These are phyloP conservation scores for Drosera spatulata DNA, from an alignment of 179 eudicot genomes.

Conservation along the genomic window DNA sequence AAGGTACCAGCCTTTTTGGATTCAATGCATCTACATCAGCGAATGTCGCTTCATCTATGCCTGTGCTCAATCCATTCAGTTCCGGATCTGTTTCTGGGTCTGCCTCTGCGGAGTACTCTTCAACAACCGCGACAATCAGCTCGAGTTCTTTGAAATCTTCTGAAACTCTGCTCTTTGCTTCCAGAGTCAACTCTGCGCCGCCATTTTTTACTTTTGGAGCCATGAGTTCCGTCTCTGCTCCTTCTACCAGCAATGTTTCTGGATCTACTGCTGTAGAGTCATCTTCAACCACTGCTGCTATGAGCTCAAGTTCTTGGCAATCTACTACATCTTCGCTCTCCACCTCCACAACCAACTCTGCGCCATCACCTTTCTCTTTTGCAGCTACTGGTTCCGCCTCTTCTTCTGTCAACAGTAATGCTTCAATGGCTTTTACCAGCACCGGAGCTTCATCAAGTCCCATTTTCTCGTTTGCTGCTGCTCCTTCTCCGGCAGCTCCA, in stretches of 20 bases:
- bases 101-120: conserved; percentile 17
- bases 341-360: conserved; percentile 12
- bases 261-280: conserved; percentile 11
- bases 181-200: conserved; percentile 12
- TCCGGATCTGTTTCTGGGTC: conserved; percentile 17
- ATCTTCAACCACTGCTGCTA: conserved; percentile 4
- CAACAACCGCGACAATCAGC: conserved; percentile 17
- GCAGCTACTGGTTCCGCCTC: conserved; percentile 24
- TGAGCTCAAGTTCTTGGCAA: conserved; percentile 23
- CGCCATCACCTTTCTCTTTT: conserved; percentile 30
- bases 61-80: conserved; percentile 16
- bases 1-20: conserved; percentile 26
- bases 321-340: conserved; percentile 17
- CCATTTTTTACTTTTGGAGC: conserved; percentile 35
- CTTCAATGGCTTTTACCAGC: conserved; percentile 9
- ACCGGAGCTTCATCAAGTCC: conserved; percentile 8
- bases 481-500: conserved; percentile 8
- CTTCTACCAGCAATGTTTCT: not conserved
- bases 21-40: conserved; percentile 21
- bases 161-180: conserved; percentile 16
- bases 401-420: conserved; percentile 9
- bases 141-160: conserved; percentile 23
- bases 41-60: conserved; percentile 14
- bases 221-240: not conserved
- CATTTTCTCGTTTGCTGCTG: conserved; percentile 10